A percentile compares a stretch with the other conserved stretches of the same genome.
phyloP scores from a whole-genome alignment of 2,329 filamentous ascomycete genomes.

The Anthostomella pinea region DNA sequence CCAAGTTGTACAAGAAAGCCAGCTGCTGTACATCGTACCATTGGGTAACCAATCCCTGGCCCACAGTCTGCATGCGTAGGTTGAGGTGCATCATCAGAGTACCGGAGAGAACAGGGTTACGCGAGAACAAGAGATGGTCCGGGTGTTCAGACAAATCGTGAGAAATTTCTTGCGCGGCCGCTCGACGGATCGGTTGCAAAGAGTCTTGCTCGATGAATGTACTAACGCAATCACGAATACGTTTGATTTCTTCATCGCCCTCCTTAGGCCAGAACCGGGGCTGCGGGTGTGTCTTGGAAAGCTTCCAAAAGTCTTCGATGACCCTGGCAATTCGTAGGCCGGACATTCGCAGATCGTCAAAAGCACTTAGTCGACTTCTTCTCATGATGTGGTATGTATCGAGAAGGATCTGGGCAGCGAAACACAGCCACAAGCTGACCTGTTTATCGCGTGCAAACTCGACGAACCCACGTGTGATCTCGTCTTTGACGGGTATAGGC shows the following conservation, averaged over 20 bases:
- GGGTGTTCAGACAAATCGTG: conserved; percentile 15
- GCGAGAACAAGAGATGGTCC: conserved; percentile 23
- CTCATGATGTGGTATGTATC: conserved; percentile 35
- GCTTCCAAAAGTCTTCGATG: conserved; percentile 23
- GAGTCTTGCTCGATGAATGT: conserved; percentile 21
- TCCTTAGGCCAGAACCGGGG: conserved; percentile 29
- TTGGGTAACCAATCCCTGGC: conserved; percentile 25
- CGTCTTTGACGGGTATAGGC: conserved; percentile 26
- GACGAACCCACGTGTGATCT: conserved; percentile 28
- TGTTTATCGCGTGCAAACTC: conserved; percentile 27
- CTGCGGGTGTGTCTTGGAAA: conserved; percentile 18
- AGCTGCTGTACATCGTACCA: conserved; percentile 30
- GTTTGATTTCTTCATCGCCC: conserved; percentile 21
- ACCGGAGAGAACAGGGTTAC: conserved; percentile 26
- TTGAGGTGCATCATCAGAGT: conserved; percentile 27
- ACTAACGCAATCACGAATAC: conserved; percentile 11
- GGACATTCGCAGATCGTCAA: conserved; percentile 25
- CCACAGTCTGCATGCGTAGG: conserved; percentile 24
- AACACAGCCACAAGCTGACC: conserved; percentile 28
- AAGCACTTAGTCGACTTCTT: conserved; percentile 17
- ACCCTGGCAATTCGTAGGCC: conserved; percentile 27
- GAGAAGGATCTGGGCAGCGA: conserved; percentile 32
- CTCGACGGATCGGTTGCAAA: no score
- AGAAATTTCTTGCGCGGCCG: no score
- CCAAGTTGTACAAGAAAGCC: conserved; percentile 30